A percentile compares a stretch with the other conserved stretches of the same genome.
Conservation (phyloP, 345 rosid species). For the Melaleuca quinquenervia region DNA sequence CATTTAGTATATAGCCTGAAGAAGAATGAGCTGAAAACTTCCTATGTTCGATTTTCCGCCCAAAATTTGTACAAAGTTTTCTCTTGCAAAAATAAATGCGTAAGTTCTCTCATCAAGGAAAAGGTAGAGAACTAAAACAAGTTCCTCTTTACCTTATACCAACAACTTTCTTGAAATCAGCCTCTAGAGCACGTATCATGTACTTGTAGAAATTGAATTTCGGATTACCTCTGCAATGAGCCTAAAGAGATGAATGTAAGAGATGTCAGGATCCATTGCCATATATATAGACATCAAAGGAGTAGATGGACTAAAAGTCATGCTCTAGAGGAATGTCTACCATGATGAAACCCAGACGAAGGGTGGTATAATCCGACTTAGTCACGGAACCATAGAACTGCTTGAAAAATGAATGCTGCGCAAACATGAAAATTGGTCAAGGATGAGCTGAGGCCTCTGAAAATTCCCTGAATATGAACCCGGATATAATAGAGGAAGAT, state of each 20-base stretch:
- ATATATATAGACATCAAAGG: neutral
- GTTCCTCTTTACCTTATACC: constrained; percentile 60
- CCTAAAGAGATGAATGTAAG: constrained; percentile 12
- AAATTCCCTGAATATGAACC: neutral
- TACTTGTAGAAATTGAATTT: constrained; percentile 79
- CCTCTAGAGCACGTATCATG: constrained; percentile 82
- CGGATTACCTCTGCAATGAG: constrained; percentile 65
- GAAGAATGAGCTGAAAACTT: neutral
- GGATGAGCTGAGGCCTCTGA: neutral
- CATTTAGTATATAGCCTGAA: neutral
- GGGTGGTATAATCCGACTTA: constrained; percentile 61
- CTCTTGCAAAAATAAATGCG: accelerated
- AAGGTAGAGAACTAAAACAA: neutral
- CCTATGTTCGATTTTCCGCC: neutral
- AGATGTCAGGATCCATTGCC: accelerated
- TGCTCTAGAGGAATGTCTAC: constrained; percentile 14
- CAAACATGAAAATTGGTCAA: neutral
- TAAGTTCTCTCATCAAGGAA: neutral
- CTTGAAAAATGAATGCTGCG: constrained; percentile 78
- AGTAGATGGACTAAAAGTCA: neutral
- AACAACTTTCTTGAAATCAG: constrained; percentile 87
- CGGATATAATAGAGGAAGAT: neutral
- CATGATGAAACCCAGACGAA: constrained; percentile 76
- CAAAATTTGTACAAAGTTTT: neutral
- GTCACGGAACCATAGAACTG: constrained; percentile 77